A percentile compares a stretch with the other conserved stretches of the same genome.
These are phyloP conservation scores for Penicillium canariense DNA, from an alignment of 495 filamentous ascomycete genomes.

Conservation along the genomic window DNA sequence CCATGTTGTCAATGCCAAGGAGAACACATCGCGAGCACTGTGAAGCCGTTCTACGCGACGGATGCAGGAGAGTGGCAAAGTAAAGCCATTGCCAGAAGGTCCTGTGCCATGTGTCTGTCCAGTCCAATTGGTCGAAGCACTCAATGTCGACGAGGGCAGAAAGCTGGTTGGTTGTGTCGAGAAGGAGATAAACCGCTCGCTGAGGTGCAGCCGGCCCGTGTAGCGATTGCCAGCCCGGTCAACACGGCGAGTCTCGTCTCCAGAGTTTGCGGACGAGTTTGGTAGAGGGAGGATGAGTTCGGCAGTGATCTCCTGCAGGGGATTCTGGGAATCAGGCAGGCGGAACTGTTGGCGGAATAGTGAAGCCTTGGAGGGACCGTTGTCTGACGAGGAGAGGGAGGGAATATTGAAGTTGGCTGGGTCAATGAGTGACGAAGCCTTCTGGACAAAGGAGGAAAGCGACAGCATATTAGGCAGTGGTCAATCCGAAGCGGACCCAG, in stretches of 20 bases:
- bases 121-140: constrained; percentile 73
- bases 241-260: constrained; percentile 59
- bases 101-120: constrained; percentile 88
- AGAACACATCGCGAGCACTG: constrained; percentile 86
- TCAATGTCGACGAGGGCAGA: constrained; percentile 68
- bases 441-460: constrained; percentile 86
- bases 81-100: constrained; percentile 95
- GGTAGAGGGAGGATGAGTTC: constrained; percentile 80
- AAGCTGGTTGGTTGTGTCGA: constrained; percentile 91
- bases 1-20: constrained; percentile 93
- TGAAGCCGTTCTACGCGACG: constrained; percentile 88
- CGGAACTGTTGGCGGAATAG: constrained; percentile 97
- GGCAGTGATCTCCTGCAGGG: constrained; percentile 91
- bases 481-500: neutral
- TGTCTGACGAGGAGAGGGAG: constrained; percentile 64
- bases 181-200: constrained; percentile 92
- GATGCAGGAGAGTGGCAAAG: constrained; percentile 88
- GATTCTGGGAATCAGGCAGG: constrained; percentile 85
- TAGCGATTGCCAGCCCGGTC: constrained; percentile 73
- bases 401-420: constrained; percentile 63
- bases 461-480: constrained; percentile 59
- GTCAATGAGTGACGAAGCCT: constrained; percentile 92
- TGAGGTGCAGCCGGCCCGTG: constrained; percentile 88
- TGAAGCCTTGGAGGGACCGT: constrained; percentile 82
- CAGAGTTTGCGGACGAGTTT: constrained; percentile 49